phyloP scores from a whole-genome alignment of 2,329 filamentous ascomycete genomes.

The Diaporthe batatas region DNA sequence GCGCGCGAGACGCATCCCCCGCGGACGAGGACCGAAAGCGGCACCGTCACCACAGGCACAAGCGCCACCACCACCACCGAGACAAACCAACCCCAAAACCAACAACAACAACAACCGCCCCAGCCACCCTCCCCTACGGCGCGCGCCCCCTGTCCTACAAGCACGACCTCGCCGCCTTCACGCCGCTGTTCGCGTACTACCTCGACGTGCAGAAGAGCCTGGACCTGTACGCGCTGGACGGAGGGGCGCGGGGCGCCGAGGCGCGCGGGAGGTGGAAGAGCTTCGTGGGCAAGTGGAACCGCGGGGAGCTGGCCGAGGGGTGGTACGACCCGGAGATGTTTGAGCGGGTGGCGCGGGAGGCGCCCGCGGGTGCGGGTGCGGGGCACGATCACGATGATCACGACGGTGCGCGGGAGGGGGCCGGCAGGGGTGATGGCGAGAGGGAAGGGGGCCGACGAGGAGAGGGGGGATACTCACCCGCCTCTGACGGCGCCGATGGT shows the following conservation, averaged over 20 bases:
- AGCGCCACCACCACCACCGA: slow-evolving; percentile 3
- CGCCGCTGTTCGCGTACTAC: slow-evolving; percentile 84
- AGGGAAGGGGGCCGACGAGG: too few species aligned
- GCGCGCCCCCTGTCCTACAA: slow-evolving; percentile 74
- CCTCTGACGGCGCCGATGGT: slow-evolving; percentile 26
- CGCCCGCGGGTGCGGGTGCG: background rate
- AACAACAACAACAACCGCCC: background rate
- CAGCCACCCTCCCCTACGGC: slow-evolving; percentile 70
- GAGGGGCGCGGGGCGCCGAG: slow-evolving; percentile 71
- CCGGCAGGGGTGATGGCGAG: slow-evolving; percentile 48
- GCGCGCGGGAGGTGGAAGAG: slow-evolving; percentile 91
- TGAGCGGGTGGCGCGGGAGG: slow-evolving; percentile 43
- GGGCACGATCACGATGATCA: background rate
- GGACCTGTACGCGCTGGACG: slow-evolving; percentile 73
- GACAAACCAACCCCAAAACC: background rate
- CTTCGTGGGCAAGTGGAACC: slow-evolving; percentile 93
- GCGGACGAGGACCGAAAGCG: slow-evolving; percentile 4
- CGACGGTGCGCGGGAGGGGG: slow-evolving; percentile 51
- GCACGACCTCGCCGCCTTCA: slow-evolving; percentile 74
- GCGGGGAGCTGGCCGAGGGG: slow-evolving; percentile 84
- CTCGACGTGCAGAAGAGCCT: slow-evolving; percentile 89
- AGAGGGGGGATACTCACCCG: background rate
- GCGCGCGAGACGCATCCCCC: slow-evolving; percentile 4
- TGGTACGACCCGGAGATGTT: slow-evolving; percentile 92
- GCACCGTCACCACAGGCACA: background rate